A percentile compares a stretch with the other conserved stretches of the same genome.
Evolutionary conservation across 225 moss, liverwort and hornwort genomes (phyloP).

Genomic region (Takakia lepidozioides): DNA sequence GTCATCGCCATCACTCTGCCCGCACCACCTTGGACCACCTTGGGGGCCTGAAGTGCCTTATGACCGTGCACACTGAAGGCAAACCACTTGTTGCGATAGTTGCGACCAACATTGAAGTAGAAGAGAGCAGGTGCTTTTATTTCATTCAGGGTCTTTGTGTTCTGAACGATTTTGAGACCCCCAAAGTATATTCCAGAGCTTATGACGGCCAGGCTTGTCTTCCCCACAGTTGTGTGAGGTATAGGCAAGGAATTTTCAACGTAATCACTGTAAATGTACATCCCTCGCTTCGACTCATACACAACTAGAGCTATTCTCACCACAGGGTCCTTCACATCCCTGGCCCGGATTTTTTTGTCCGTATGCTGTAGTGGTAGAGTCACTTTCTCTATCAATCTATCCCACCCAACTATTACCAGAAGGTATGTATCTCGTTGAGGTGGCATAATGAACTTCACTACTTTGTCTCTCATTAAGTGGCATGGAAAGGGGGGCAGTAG

Average conservation of each 20-base stretch:
- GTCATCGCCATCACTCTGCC: slow-evolving; percentile 28
- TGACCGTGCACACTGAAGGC: slow-evolving; percentile 26
- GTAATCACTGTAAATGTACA: too few species aligned
- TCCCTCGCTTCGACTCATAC: too few species aligned
- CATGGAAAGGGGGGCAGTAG: slow-evolving; percentile 36
- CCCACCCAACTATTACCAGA: slow-evolving; percentile 48
- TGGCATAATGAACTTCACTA: slow-evolving; percentile 36
- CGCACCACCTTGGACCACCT: slow-evolving; percentile 46
- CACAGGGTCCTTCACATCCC: too few species aligned
- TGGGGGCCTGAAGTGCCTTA: slow-evolving; percentile 26
- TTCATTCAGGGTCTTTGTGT: slow-evolving; percentile 7
- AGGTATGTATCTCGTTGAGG: slow-evolving; percentile 30
- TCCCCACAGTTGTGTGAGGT: too few species aligned
- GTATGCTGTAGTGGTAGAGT: too few species aligned
- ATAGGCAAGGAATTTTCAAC: too few species aligned
- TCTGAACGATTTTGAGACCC: slow-evolving; percentile 24
- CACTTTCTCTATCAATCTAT: slow-evolving; percentile 28
- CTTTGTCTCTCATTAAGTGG: slow-evolving; percentile 27
- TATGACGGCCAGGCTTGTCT: slow-evolving; percentile 40
- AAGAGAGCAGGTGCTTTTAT: slow-evolving; percentile 27
- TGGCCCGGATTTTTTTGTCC: too few species aligned
- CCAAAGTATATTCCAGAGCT: slow-evolving; percentile 46
- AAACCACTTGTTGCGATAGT: slow-evolving; percentile 27
- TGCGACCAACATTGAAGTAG: slow-evolving; percentile 39
- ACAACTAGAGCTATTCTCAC: too few species aligned